Percentiles rank a stretch among this genome's conserved stretches.
Conservation (phyloP, 805 yeast species). For the Saccharomycopsis amapae region DNA sequence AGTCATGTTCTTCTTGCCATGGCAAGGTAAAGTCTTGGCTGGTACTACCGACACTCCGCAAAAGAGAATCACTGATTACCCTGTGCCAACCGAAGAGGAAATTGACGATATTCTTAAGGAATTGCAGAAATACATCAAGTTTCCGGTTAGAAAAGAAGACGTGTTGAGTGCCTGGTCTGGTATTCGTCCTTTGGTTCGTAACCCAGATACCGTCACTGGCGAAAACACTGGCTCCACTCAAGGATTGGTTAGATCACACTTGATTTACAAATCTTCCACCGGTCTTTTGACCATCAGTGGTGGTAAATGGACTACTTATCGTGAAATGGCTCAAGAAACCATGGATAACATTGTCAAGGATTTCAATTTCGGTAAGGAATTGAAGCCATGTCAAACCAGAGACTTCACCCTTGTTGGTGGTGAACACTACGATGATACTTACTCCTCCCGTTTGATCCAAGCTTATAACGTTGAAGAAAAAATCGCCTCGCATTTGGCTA, state of each 20-base stretch:
- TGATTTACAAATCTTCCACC: conserved; percentile 61
- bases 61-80: conserved; percentile 56
- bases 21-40: conserved; percentile 95
- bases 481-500: conserved; percentile 75
- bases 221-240: conserved; percentile 56
- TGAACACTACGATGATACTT: conserved; percentile 66
- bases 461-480: conserved; percentile 62
- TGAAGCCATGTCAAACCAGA: conserved; percentile 36
- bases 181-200: conserved; percentile 88
- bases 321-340: conserved; percentile 97
- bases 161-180: conserved; percentile 97
- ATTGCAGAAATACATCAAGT: conserved; percentile 80
- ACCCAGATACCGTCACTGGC: conserved; percentile 50
- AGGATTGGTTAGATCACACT: conserved; percentile 85
- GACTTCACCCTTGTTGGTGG: conserved; percentile 66
- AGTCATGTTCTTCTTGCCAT: conserved; percentile 93
- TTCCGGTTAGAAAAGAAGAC: conserved; percentile 84
- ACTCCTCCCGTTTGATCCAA: conserved; percentile 74
- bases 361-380: conserved; percentile 33
- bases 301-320: conserved; percentile 97
- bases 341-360: conserved; percentile 58
- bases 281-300: conserved; percentile 88
- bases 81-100: conserved; percentile 82
- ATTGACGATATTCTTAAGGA: conserved; percentile 82
- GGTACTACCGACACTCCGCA: conserved; percentile 94